A percentile compares a stretch with the other conserved stretches of the same genome.
Evolutionary conservation across 2,329 filamentous ascomycete species (phyloP).

Genomic region (Ciborinia camelliae): DNA sequence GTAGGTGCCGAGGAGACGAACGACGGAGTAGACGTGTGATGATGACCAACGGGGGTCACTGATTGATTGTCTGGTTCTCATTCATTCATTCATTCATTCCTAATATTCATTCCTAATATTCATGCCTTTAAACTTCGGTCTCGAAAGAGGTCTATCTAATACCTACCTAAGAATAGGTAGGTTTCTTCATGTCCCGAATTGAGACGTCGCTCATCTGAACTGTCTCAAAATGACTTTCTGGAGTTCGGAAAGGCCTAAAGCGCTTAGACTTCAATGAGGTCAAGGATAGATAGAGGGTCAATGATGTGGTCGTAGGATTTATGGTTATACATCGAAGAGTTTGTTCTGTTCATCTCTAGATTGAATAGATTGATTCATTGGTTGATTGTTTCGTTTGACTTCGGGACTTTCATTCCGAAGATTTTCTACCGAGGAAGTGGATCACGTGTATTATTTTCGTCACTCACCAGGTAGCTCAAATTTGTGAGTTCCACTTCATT

Average conservation of each 20-base stretch:
- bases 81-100: not conserved
- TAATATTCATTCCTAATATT: too few relatives aligned
- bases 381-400: not conserved
- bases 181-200: slow-evolving; percentile 1
- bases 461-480: not conserved
- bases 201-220: slow-evolving; percentile 3
- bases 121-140: slow-evolving; percentile 11
- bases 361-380: not conserved
- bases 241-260: not conserved
- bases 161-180: slow-evolving; percentile 1
- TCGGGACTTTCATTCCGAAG: not conserved
- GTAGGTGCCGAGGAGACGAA: too few relatives aligned
- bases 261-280: not conserved
- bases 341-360: too few relatives aligned
- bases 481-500: not conserved
- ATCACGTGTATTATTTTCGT: not conserved
- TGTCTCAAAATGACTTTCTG: not conserved
- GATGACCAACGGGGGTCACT: not conserved
- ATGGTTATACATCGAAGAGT: not conserved
- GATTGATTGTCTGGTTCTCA: not conserved
- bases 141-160: slow-evolving; percentile 5
- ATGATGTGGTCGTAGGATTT: slow-evolving; percentile 1
- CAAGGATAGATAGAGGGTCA: not conserved
- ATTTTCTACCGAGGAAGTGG: not conserved
- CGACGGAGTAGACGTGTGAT: not conserved